Conservation (phyloP, 2,329 filamentous ascomycete genomes). For the Periconia digitata region DNA sequence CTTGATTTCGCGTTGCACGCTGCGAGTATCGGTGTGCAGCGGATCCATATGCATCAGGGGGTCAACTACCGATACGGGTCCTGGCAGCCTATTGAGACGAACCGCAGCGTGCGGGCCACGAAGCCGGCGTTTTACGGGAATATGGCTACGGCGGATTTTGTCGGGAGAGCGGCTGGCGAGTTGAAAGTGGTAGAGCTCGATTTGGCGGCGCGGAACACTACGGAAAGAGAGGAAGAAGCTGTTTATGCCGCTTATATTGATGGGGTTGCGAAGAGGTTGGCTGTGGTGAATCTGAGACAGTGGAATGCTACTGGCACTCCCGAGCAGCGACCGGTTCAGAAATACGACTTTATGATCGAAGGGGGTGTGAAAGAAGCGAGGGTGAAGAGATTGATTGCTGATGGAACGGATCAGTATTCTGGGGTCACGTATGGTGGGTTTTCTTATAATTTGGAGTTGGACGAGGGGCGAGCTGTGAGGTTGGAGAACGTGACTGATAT, state of each 20-base stretch:
- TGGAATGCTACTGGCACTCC: constrained; percentile 43
- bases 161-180: constrained; percentile 47
- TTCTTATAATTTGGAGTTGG: constrained; percentile 63
- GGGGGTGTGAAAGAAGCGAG: constrained; percentile 19
- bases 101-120: constrained; percentile 55
- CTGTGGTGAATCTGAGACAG: constrained; percentile 59
- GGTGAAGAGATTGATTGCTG: constrained; percentile 57
- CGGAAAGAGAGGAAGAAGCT: constrained; percentile 48
- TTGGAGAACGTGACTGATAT: constrained; percentile 24
- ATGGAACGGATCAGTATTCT: constrained; percentile 64
- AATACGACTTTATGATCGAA: constrained; percentile 48
- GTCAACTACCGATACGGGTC: constrained; percentile 62
- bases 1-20: constrained; percentile 63
- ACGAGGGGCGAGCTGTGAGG: constrained; percentile 56
- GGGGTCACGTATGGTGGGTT: constrained; percentile 64
- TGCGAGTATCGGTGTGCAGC: constrained; percentile 57
- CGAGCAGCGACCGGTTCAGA: constrained; percentile 32
- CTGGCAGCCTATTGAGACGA: constrained; percentile 56
- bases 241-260: constrained; percentile 59
- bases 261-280: constrained; percentile 49
- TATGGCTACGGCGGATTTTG: constrained; percentile 58
- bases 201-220: constrained; percentile 21
- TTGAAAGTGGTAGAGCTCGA: constrained; percentile 54
- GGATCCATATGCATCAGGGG: constrained; percentile 67
- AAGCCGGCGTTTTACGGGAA: constrained; percentile 67